Conservation (phyloP, 192 early-diverging fungal species). For the Mortierella alpina region DNA sequence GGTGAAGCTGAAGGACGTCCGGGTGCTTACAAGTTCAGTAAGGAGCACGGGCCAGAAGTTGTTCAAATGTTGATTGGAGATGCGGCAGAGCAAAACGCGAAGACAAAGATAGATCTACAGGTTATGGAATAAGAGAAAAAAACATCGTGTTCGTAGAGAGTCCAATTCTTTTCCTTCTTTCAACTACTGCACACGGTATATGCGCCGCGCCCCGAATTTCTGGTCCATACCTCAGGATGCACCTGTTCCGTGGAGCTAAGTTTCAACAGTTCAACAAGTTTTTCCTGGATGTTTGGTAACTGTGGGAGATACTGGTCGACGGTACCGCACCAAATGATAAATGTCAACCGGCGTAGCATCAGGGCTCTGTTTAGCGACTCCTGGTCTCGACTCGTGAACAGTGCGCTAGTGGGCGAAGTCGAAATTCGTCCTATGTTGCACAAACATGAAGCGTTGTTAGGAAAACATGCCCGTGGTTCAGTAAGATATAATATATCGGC, state of each 20-base stretch:
- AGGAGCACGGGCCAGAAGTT: constrained; percentile 94
- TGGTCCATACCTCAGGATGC: constrained; percentile 70
- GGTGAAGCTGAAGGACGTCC: no score
- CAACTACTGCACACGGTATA: background rate
- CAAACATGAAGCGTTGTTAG: background rate
- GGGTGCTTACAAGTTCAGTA: constrained; percentile 78
- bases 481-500: no score
- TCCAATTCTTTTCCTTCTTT: background rate
- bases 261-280: constrained; percentile 90
- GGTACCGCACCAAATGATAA: constrained; percentile 78
- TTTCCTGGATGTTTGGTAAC: constrained; percentile 85
- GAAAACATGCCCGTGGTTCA: background rate
- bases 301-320: constrained; percentile 83
- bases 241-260: constrained; percentile 72
- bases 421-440: constrained; percentile 66
- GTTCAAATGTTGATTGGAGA: constrained; percentile 84
- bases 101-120: constrained; percentile 82
- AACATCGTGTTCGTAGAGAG: background rate
- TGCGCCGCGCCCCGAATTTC: no score
- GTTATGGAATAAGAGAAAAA: background rate
- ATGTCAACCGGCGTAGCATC: constrained; percentile 80
- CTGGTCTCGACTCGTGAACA: constrained; percentile 88
- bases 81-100: constrained; percentile 80
- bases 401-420: constrained; percentile 71
- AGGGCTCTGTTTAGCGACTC: constrained; percentile 77